Percentiles rank a stretch among this genome's conserved stretches.
These are phyloP conservation scores for Trichoderma brevicompactum DNA, from an alignment of 2,329 filamentous ascomycete species.

Conservation along the genomic window DNA sequence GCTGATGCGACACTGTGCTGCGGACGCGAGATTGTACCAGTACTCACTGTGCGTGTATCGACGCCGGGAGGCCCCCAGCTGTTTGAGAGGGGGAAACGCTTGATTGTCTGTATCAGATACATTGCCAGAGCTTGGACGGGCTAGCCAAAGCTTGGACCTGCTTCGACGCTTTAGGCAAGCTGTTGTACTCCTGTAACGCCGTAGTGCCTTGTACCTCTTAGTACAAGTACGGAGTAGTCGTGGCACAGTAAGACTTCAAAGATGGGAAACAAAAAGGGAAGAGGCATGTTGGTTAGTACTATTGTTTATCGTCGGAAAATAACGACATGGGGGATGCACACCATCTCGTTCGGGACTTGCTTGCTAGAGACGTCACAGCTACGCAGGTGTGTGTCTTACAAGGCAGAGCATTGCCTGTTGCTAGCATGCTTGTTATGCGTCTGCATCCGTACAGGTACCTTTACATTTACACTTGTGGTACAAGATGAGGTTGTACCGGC, in stretches of 20 bases:
- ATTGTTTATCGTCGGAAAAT: neutral
- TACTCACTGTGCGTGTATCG: neutral
- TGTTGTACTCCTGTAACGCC: neutral
- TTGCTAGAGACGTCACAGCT: neutral
- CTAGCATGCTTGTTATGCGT: neutral
- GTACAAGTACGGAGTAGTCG: no score
- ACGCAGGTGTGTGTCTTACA: neutral
- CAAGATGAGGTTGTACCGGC: no score
- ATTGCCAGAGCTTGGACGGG: slow-evolving; percentile 5
- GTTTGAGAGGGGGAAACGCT: slow-evolving; percentile 11
- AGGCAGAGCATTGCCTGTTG: neutral
- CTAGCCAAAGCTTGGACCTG: neutral
- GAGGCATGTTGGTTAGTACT: no score
- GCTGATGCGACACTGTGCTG: slow-evolving; percentile 14
- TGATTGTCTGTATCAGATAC: slow-evolving; percentile 25
- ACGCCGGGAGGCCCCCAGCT: slow-evolving; percentile 4
- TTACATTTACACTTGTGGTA: no score
- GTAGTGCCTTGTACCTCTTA: no score
- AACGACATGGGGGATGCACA: neutral
- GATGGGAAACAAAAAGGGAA: neutral
- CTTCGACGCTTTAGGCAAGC: neutral
- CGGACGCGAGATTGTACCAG: neutral
- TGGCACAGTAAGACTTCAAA: neutral
- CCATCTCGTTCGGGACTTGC: neutral
- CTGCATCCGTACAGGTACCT: neutral